Conservation (phyloP, 73 alveolate genomes). For the Tetrahymena elliotti region DNA sequence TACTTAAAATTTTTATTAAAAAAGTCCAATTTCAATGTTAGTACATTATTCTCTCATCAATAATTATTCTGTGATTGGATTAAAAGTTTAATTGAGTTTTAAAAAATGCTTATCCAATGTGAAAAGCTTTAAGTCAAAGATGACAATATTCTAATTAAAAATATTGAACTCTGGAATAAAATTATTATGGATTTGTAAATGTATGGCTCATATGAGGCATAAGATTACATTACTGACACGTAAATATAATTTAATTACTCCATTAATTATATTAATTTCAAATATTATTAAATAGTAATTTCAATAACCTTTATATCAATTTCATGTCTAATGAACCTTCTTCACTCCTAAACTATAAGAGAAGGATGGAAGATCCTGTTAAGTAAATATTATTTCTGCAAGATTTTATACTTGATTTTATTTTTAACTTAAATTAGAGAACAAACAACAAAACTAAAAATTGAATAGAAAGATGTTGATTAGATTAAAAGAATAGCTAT, state of each 20-base stretch:
- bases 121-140: not conserved
- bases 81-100: not conserved
- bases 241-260: not conserved
- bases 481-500: not conserved
- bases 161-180: not conserved
- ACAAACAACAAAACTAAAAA: not conserved
- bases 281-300: not conserved
- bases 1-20: not conserved
- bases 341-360: not conserved
- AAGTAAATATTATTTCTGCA: not conserved
- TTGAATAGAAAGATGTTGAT: not conserved
- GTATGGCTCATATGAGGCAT: not conserved
- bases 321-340: not conserved
- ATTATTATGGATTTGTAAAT: not conserved
- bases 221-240: not conserved
- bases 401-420: not conserved
- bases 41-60: not conserved
- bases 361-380: not conserved
- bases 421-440: not conserved
- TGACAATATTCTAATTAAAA: not conserved
- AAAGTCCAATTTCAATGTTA: not conserved
- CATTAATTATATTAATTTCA: not conserved
- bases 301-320: not conserved
- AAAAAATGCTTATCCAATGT: not conserved
- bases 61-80: not conserved